phyloP scores from a whole-genome alignment of 495 filamentous ascomycete genomes.

The Tuber indicum region DNA sequence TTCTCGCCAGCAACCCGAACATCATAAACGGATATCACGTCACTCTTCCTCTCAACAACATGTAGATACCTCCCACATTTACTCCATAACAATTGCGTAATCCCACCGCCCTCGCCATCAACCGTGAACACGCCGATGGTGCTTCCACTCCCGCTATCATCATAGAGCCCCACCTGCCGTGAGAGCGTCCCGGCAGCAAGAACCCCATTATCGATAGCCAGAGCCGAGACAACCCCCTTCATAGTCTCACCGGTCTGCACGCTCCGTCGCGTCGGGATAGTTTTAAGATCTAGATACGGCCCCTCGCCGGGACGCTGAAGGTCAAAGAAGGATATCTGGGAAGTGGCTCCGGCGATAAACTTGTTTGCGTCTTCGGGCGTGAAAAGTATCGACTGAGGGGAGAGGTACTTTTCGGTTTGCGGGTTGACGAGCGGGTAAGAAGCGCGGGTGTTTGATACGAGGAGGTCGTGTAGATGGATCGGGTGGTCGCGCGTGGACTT shows the following conservation, averaged over 20 bases:
- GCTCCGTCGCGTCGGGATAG: constrained; percentile 68
- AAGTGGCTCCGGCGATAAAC: constrained; percentile 66
- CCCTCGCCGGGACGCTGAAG: constrained; percentile 57
- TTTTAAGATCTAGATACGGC: constrained; percentile 58
- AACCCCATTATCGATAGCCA: constrained; percentile 49
- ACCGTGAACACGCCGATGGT: constrained; percentile 58
- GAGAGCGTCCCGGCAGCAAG: constrained; percentile 80
- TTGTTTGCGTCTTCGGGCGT: constrained; percentile 50
- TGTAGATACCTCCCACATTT: constrained; percentile 80
- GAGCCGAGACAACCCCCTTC: constrained; percentile 71
- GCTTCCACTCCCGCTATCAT: constrained; percentile 57
- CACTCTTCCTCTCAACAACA: constrained; percentile 74
- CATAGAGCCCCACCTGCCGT: constrained; percentile 70
- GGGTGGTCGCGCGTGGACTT: constrained; percentile 33
- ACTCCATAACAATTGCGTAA: constrained; percentile 74
- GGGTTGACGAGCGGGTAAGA: constrained; percentile 66
- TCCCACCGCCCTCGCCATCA: constrained; percentile 56
- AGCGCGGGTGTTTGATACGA: constrained; percentile 48
- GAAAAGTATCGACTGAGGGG: constrained; percentile 70
- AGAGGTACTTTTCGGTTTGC: constrained; percentile 71
- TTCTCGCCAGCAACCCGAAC: constrained; percentile 63
- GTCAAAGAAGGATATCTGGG: constrained; percentile 72
- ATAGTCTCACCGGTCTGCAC: constrained; percentile 66
- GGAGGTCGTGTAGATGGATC: constrained; percentile 46
- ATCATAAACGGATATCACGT: constrained; percentile 73